Evolutionary conservation across 2,329 filamentous ascomycete species (phyloP).

Genomic region (Colletotrichum neosansevieriae): DNA sequence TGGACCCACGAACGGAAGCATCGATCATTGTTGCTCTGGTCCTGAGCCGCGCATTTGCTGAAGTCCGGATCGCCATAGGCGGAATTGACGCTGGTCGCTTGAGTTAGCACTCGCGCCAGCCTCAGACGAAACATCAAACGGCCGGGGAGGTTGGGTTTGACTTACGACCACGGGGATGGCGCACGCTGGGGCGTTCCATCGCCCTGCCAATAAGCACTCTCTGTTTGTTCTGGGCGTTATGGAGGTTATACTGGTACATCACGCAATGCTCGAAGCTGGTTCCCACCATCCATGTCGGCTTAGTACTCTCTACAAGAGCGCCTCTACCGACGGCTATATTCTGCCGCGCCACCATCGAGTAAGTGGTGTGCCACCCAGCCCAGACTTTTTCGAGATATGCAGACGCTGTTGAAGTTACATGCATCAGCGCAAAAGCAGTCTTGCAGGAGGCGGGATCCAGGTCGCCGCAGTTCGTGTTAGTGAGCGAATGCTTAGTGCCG

Average conservation of each 20-base stretch:
- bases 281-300: slow-evolving; percentile 65
- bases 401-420: slow-evolving; percentile 59
- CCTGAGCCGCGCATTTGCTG: slow-evolving; percentile 41
- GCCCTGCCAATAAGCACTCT: slow-evolving; percentile 58
- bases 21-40: slow-evolving; percentile 42
- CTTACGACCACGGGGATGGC: slow-evolving; percentile 53
- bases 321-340: slow-evolving; percentile 61
- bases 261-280: slow-evolving; percentile 63
- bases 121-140: slow-evolving; percentile 47
- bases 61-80: slow-evolving; percentile 43
- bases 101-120: slow-evolving; percentile 43
- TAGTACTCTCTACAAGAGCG: slow-evolving; percentile 58
- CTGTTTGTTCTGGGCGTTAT: slow-evolving; percentile 59
- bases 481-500: slow-evolving; percentile 55
- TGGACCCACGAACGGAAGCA: slow-evolving; percentile 46
- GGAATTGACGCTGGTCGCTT: slow-evolving; percentile 36
- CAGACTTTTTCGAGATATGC: slow-evolving; percentile 67
- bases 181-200: slow-evolving; percentile 48
- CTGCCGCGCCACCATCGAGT: slow-evolving; percentile 57
- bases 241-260: slow-evolving; percentile 66
- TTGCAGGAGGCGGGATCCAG: slow-evolving; percentile 54
- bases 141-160: slow-evolving; percentile 9
- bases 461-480: slow-evolving; percentile 52
- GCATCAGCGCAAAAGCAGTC: slow-evolving; percentile 61
- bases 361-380: slow-evolving; percentile 63